phyloP scores from a whole-genome alignment of 176 grass and related monocot species.

The Eragrostis nindensis region DNA sequence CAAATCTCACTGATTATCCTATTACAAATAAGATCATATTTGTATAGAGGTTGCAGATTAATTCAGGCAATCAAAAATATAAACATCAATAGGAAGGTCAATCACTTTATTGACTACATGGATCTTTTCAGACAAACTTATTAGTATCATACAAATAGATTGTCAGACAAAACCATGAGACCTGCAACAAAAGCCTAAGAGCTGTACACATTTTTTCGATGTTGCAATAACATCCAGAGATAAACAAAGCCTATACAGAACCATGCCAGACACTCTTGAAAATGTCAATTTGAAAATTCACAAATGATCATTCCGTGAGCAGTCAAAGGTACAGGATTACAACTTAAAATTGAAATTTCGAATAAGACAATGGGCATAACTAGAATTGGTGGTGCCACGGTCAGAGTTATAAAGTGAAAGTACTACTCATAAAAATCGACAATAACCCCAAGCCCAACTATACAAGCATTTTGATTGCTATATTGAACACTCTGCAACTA shows the following conservation, averaged over 20 bases:
- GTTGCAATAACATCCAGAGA: neutral
- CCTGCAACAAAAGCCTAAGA: neutral
- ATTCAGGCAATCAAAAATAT: neutral
- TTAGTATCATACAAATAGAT: constrained; percentile 6
- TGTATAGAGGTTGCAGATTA: neutral
- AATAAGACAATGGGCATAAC: constrained; percentile 1
- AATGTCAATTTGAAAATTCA: neutral
- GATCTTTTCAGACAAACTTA: neutral
- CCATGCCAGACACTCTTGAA: neutral
- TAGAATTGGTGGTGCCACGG: neutral
- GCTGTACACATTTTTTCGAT: neutral
- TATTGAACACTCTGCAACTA: neutral
- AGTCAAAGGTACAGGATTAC: neutral
- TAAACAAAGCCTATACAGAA: neutral
- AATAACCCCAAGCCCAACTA: neutral
- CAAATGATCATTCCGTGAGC: neutral
- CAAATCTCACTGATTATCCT: neutral
- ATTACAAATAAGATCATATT: no score
- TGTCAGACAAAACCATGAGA: neutral
- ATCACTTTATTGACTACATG: neutral
- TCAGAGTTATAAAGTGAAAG: neutral
- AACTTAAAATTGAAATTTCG: constrained; percentile 3
- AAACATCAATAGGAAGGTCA: neutral
- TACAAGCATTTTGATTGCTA: constrained; percentile 4
- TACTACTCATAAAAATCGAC: neutral